These are phyloP conservation scores for Sporothrix globosa DNA, from an alignment of 2,329 filamentous ascomycete genomes.

Conservation along the genomic window DNA sequence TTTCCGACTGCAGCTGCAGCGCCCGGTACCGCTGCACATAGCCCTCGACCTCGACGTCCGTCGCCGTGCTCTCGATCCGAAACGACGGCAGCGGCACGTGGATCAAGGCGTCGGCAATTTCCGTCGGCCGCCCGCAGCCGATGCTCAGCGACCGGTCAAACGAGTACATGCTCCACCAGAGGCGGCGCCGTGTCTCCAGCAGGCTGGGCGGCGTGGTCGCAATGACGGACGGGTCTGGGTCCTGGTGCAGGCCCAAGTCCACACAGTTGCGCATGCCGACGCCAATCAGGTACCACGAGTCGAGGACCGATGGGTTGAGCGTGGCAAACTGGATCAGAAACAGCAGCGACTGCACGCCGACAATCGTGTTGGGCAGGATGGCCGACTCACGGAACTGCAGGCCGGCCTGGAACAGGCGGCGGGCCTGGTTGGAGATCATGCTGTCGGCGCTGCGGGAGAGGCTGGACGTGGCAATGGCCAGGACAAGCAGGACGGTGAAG, in stretches of 20 bases:
- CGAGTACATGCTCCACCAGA: conserved; percentile 41
- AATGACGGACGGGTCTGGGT: conserved; percentile 29
- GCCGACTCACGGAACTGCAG: conserved; percentile 38
- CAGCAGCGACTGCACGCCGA: conserved; percentile 38
- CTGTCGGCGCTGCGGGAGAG: conserved; percentile 39
- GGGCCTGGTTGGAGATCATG: conserved; percentile 37
- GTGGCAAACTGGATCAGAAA: conserved; percentile 40
- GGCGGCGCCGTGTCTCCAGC: conserved; percentile 37
- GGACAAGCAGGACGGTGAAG: conserved; percentile 38
- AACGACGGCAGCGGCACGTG: conserved; percentile 37
- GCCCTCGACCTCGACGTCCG: conserved; percentile 36
- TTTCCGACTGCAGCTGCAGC: conserved; percentile 38
- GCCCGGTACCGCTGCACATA: conserved; percentile 39
- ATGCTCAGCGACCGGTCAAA: conserved; percentile 39
- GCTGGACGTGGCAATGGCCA: conserved; percentile 39
- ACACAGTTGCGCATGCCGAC: conserved; percentile 39
- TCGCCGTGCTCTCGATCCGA: conserved; percentile 37
- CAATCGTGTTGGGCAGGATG: conserved; percentile 38
- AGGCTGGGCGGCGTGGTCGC: conserved; percentile 34
- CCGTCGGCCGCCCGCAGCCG: conserved; percentile 37
- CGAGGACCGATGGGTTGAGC: conserved; percentile 38
- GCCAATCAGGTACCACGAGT: conserved; percentile 39
- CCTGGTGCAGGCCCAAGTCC: conserved; percentile 39
- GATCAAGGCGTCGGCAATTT: conserved; percentile 38
- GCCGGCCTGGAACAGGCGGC: conserved; percentile 37